Percentiles rank a stretch among this genome's conserved stretches.
Conservation (phyloP, 352 stramenopile genomes). For the Globisporangium radiosum region DNA sequence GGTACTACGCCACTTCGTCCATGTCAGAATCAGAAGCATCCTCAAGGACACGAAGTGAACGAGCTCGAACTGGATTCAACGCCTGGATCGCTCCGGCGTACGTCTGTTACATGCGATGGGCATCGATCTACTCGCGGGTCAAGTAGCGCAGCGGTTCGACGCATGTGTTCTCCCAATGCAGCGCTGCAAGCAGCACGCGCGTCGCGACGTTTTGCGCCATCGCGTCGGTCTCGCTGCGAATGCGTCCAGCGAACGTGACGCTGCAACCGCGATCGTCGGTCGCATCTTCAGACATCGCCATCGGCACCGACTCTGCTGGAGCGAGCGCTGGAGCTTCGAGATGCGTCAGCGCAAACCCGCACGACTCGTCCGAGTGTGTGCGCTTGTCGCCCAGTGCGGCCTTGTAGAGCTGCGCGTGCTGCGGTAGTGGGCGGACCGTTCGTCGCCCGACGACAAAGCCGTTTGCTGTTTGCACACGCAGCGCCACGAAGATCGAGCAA, state of each 20-base stretch:
- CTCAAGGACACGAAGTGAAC: too few species aligned
- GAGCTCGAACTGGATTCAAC: too few species aligned
- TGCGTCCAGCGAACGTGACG: conserved; percentile 17
- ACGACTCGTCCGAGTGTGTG: conserved; percentile 13
- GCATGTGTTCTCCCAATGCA: conserved; percentile 26
- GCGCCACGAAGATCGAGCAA: conserved; percentile 1
- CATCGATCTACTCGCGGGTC: not conserved
- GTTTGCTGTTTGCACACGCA: conserved; percentile 7
- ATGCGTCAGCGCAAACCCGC: conserved; percentile 17
- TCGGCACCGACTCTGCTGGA: not conserved
- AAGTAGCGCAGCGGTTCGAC: conserved; percentile 9
- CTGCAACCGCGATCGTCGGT: conserved; percentile 10
- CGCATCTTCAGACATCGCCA: not conserved
- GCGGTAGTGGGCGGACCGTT: conserved; percentile 18
- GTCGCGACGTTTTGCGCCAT: conserved; percentile 20
- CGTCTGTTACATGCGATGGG: conserved; percentile 8
- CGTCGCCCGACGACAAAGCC: conserved; percentile 16
- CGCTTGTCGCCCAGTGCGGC: conserved; percentile 11
- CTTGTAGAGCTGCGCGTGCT: conserved; percentile 4
- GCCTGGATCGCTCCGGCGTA: too few species aligned
- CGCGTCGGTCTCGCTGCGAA: conserved; percentile 12
- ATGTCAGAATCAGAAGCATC: too few species aligned
- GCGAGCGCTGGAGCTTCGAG: not conserved
- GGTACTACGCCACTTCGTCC: too few species aligned
- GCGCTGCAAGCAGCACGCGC: conserved; percentile 17